These are phyloP conservation scores for Diaporthe capsici DNA, from an alignment of 2,329 filamentous ascomycete genomes.

Conservation along the genomic window DNA sequence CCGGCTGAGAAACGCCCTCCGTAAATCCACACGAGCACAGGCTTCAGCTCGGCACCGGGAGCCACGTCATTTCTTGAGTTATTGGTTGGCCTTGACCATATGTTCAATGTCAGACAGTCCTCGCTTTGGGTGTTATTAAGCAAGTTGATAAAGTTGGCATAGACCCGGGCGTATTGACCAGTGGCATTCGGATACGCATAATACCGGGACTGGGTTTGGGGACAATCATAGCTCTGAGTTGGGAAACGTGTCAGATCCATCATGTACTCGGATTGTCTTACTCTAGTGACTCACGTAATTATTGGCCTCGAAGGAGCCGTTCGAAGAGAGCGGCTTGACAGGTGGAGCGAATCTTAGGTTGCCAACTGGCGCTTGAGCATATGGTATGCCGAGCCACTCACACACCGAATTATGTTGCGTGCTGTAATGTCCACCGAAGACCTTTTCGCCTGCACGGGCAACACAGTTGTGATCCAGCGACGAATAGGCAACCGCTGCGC, in stretches of 20 bases:
- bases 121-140: conserved; percentile 45
- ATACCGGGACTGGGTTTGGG: neutral
- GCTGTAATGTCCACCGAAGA: neutral
- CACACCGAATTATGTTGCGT: neutral
- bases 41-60: conserved; percentile 45
- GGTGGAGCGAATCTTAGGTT: conserved; percentile 20
- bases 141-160: conserved; percentile 19
- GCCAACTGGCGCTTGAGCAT: neutral
- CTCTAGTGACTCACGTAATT: neutral
- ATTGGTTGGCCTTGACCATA: conserved; percentile 54
- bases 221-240: conserved; percentile 27
- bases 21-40: conserved; percentile 61
- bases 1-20: conserved; percentile 59
- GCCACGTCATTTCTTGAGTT: conserved; percentile 44
- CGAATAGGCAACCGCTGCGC: neutral
- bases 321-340: neutral
- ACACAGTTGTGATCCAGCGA: neutral
- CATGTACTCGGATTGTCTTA: neutral
- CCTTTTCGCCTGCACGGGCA: neutral
- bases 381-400: conserved; percentile 25
- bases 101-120: conserved; percentile 56
- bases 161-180: conserved; percentile 18
- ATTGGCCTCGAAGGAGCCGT: neutral
- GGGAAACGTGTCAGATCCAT: neutral
- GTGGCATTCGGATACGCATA: conserved; percentile 30